Percentiles rank a stretch among this genome's conserved stretches.
Evolutionary conservation across 306 rosid species (phyloP).

Genomic region (Cajanus cajan): DNA sequence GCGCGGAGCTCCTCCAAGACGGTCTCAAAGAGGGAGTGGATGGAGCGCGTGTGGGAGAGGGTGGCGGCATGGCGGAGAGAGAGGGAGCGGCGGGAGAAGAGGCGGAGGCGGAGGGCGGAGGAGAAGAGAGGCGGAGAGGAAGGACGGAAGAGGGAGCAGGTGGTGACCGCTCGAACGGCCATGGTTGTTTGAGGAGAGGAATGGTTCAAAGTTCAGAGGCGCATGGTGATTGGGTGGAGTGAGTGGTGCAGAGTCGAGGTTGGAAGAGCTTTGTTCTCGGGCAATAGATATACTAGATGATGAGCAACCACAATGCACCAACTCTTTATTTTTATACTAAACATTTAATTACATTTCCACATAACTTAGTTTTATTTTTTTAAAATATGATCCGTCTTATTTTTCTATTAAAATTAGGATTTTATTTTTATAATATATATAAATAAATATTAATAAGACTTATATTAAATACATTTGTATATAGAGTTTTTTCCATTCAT

Average conservation of each 20-base stretch:
- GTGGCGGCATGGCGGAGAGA: background rate
- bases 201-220: conserved; percentile 17
- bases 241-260: background rate
- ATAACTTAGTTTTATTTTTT: no score
- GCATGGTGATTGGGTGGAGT: background rate
- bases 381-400: no score
- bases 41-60: conserved; percentile 21
- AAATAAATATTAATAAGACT: no score
- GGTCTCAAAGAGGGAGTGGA: conserved; percentile 57
- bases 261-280: no score
- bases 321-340: no score
- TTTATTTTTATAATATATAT: no score
- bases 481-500: no score
- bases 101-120: conserved; percentile 30
- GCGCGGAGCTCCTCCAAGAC: conserved; percentile 67
- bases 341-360: no score
- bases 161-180: conserved; percentile 73
- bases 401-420: no score
- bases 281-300: no score
- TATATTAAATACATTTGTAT: no score
- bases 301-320: no score
- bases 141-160: conserved; percentile 54
- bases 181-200: conserved; percentile 9
- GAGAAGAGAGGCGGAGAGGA: conserved; percentile 52
- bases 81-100: conserved; percentile 25